Conservation (phyloP, 495 filamentous ascomycete genomes). For the Aspergillus nanangensis region DNA sequence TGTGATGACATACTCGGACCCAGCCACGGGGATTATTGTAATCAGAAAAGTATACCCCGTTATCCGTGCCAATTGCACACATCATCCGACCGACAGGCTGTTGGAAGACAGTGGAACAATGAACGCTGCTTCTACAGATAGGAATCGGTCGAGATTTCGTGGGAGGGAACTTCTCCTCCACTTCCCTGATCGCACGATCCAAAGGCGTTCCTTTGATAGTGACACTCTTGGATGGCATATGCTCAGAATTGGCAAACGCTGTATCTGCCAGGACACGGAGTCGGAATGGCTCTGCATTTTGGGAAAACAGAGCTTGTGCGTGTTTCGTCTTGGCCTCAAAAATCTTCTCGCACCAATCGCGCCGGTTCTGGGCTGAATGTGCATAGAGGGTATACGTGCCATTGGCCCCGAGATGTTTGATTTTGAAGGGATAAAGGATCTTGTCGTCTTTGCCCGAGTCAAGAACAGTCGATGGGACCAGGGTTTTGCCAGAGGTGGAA, state of each 20-base stretch:
- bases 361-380: slow-evolving; percentile 61
- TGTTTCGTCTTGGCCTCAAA: slow-evolving; percentile 91
- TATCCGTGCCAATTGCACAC: slow-evolving; percentile 93
- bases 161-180: slow-evolving; percentile 68
- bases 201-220: slow-evolving; percentile 84
- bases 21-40: slow-evolving; percentile 83
- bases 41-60: slow-evolving; percentile 85
- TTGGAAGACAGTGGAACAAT: slow-evolving; percentile 88
- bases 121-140: slow-evolving; percentile 77
- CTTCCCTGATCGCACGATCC: slow-evolving; percentile 83
- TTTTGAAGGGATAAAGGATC: slow-evolving; percentile 87
- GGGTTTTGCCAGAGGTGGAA: slow-evolving; percentile 33
- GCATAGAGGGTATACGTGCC: slow-evolving; percentile 87
- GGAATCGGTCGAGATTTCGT: slow-evolving; percentile 62
- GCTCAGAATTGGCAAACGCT: slow-evolving; percentile 80
- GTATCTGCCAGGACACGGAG: slow-evolving; percentile 87
- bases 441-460: slow-evolving; percentile 65
- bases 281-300: slow-evolving; percentile 95
- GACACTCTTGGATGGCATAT: slow-evolving; percentile 49
- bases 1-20: slow-evolving; percentile 57
- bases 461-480: slow-evolving; percentile 47
- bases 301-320: slow-evolving; percentile 78
- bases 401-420: slow-evolving; percentile 89
- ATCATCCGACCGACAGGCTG: slow-evolving; percentile 71
- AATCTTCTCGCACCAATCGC: slow-evolving; percentile 92